Percentiles rank a stretch among this genome's conserved stretches.
These are phyloP conservation scores for Udeniomyces megalosporus DNA, from an alignment of 768 basidiomycete species.

Conservation along the genomic window DNA sequence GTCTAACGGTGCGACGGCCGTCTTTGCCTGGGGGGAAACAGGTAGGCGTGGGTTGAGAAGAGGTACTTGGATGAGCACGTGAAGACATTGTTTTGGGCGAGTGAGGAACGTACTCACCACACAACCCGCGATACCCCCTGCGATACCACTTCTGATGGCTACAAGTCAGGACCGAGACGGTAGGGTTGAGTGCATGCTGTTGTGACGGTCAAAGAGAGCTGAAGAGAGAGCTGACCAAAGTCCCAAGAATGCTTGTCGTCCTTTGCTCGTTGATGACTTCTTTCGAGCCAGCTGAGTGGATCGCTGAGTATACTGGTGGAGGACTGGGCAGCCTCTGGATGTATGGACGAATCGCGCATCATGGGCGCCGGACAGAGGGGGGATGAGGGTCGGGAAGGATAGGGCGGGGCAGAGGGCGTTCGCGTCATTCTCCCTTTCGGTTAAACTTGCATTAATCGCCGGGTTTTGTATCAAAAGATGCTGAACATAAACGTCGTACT, in stretches of 20 bases:
- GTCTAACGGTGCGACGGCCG: slow-evolving; percentile 86
- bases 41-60: slow-evolving; percentile 10
- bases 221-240: slow-evolving; percentile 23
- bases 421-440: background rate
- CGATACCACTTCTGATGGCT: slow-evolving; percentile 66
- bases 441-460: too few relatives aligned
- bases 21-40: slow-evolving; percentile 52
- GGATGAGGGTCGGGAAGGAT: background rate
- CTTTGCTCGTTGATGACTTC: slow-evolving; percentile 23
- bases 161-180: too few relatives aligned
- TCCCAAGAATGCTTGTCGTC: slow-evolving; percentile 27
- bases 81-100: slow-evolving; percentile 11
- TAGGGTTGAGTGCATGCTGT: too few relatives aligned
- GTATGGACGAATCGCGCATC: background rate
- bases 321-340: background rate
- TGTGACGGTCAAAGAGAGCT: background rate
- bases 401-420: background rate
- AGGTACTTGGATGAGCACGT: slow-evolving; percentile 12
- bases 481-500: background rate
- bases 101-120: slow-evolving; percentile 44
- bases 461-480: too few relatives aligned
- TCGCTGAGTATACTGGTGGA: background rate
- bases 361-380: too few relatives aligned
- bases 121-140: slow-evolving; percentile 86
- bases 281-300: slow-evolving; percentile 1